These are phyloP conservation scores for Fagus sylvatica DNA, from an alignment of 306 rosid genomes.

Conservation along the genomic window DNA sequence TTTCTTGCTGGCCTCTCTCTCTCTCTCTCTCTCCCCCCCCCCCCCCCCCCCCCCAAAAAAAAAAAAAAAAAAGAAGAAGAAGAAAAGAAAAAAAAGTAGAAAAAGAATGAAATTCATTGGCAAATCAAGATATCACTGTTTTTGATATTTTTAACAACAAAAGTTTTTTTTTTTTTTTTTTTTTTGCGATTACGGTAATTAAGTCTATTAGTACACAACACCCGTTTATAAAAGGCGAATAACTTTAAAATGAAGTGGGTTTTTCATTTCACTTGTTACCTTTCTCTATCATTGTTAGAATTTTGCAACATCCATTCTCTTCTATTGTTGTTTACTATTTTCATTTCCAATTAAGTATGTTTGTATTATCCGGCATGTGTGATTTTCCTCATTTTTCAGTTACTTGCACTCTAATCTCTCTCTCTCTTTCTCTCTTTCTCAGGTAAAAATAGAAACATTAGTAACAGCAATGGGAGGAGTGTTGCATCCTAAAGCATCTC, in stretches of 20 bases:
- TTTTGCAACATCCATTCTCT: neutral
- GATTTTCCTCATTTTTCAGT: conserved; percentile 15
- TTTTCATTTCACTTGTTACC: neutral
- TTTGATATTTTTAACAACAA: too few species aligned
- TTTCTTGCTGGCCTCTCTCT: too few species aligned
- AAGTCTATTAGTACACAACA: too few species aligned
- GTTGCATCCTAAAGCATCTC: conserved; percentile 56
- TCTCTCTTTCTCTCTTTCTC: conserved; percentile 24
- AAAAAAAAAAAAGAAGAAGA: too few species aligned
- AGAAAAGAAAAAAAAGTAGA: too few species aligned
- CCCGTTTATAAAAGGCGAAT: neutral
- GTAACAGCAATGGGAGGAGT: conserved; percentile 93
- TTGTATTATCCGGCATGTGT: conserved; percentile 3
- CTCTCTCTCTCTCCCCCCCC: too few species aligned
- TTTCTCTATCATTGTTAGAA: neutral
- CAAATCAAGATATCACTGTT: too few species aligned
- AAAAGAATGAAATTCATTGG: too few species aligned
- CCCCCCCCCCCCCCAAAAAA: too few species aligned
- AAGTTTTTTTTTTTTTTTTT: too few species aligned
- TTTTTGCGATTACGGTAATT: too few species aligned
- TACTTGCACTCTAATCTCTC: conserved; percentile 12
- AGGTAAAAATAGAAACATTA: conserved; percentile 68
- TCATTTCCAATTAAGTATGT: conserved; percentile 15
- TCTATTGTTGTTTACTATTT: neutral
- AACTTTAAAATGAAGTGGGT: neutral